phyloP scores from a whole-genome alignment of 2,329 filamentous ascomycete genomes.

The Nemania serpens region DNA sequence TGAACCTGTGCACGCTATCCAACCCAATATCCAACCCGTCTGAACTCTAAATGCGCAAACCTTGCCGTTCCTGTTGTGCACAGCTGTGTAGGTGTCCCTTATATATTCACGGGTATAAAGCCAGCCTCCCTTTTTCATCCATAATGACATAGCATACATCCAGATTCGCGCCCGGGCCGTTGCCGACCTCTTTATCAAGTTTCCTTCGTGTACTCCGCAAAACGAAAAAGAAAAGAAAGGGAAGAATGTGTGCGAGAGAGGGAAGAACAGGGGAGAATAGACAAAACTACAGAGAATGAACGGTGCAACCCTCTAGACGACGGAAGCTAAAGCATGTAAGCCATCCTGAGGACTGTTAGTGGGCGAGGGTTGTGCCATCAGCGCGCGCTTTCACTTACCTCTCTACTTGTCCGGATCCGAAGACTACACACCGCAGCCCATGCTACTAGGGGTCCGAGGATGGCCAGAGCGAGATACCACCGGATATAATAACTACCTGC shows the following conservation, averaged over 20 bases:
- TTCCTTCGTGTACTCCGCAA: background rate
- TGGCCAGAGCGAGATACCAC: slow-evolving; percentile 21
- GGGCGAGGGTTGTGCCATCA: background rate
- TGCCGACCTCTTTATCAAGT: background rate
- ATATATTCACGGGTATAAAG: background rate
- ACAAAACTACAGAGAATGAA: background rate
- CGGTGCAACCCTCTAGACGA: background rate
- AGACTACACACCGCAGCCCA: slow-evolving; percentile 26
- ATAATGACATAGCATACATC: background rate
- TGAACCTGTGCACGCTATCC: background rate
- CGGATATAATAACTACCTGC: background rate
- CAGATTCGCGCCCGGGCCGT: background rate
- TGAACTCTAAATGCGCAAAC: background rate
- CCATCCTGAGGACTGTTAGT: slow-evolving; percentile 9
- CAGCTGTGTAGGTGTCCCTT: background rate
- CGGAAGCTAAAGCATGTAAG: background rate
- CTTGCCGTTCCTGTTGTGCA: background rate
- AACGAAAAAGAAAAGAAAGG: background rate
- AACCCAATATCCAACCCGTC: background rate
- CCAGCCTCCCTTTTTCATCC: background rate
- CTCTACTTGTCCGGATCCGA: background rate
- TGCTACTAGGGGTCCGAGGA: slow-evolving; percentile 30
- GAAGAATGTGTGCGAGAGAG: background rate
- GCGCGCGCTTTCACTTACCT: slow-evolving; percentile 10
- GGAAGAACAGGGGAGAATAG: background rate